phyloP scores from a whole-genome alignment of 2,329 filamentous ascomycete species.

The Emmonsia crescens region DNA sequence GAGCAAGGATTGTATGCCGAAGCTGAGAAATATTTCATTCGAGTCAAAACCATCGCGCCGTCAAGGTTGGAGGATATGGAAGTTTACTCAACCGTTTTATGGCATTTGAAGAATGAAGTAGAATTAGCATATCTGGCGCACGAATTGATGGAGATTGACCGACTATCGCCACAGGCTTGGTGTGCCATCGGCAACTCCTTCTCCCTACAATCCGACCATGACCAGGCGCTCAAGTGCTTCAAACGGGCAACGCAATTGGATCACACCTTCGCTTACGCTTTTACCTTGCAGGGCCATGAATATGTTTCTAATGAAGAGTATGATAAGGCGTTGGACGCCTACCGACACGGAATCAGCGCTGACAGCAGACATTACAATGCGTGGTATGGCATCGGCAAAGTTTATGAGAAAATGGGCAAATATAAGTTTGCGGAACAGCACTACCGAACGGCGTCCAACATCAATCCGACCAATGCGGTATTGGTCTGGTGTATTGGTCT shows the following conservation, averaged over 20 bases:
- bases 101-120: constrained; percentile 88
- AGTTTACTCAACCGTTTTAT: constrained; percentile 96
- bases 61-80: constrained; percentile 91
- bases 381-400: constrained; percentile 79
- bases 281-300: constrained; percentile 91
- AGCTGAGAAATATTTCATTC: constrained; percentile 75
- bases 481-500: constrained; percentile 86
- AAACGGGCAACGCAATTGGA: constrained; percentile 86
- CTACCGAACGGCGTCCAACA: constrained; percentile 74
- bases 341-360: constrained; percentile 73
- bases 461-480: constrained; percentile 90
- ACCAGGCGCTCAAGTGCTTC: constrained; percentile 90
- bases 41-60: constrained; percentile 67
- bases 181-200: constrained; percentile 91
- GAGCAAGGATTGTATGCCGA: constrained; percentile 80
- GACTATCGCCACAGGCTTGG: constrained; percentile 89
- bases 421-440: constrained; percentile 86
- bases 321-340: constrained; percentile 81
- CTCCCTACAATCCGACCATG: constrained; percentile 83
- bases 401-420: constrained; percentile 83
- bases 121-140: constrained; percentile 88
- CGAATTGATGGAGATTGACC: constrained; percentile 75
- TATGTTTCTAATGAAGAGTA: constrained; percentile 95
- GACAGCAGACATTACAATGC: constrained; percentile 92
- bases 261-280: constrained; percentile 85